A percentile compares a stretch with the other conserved stretches of the same genome.
Evolutionary conservation across 441 rosid genomes (phyloP).

Genomic region (Capsella rubella): DNA sequence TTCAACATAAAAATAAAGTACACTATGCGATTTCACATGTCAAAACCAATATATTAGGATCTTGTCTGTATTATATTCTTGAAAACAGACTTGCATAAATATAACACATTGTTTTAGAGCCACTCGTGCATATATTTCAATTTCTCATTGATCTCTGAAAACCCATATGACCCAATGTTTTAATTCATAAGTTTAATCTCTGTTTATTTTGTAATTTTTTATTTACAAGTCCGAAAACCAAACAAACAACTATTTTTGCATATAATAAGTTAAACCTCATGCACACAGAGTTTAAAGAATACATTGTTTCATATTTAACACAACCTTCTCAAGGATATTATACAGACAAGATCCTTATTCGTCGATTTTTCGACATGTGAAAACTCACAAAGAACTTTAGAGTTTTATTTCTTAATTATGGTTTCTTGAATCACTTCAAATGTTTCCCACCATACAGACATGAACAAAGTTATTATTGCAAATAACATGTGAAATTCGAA

Average conservation of each 20-base stretch:
- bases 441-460: slow-evolving; percentile 30
- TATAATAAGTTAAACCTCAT: not conserved
- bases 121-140: not conserved
- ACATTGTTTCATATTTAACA: not conserved
- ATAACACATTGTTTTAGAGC: not conserved
- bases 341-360: slow-evolving; percentile 26
- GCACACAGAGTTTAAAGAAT: not conserved
- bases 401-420: slow-evolving; percentile 2
- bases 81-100: not conserved
- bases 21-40: slow-evolving; percentile 21
- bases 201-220: too few relatives aligned
- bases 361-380: slow-evolving; percentile 17
- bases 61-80: slow-evolving; percentile 13
- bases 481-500: slow-evolving; percentile 22
- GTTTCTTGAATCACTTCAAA: not conserved
- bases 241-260: not conserved
- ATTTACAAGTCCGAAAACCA: too few relatives aligned
- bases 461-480: slow-evolving; percentile 13
- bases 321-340: not conserved
- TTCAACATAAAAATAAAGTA: not conserved
- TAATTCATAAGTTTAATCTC: too few relatives aligned
- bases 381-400: not conserved
- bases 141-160: too few relatives aligned
- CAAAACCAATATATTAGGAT: slow-evolving; percentile 22
- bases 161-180: too few relatives aligned